Conservation (phyloP, 73 alveolate genomes). For the Paramecium biaurelia region DNA sequence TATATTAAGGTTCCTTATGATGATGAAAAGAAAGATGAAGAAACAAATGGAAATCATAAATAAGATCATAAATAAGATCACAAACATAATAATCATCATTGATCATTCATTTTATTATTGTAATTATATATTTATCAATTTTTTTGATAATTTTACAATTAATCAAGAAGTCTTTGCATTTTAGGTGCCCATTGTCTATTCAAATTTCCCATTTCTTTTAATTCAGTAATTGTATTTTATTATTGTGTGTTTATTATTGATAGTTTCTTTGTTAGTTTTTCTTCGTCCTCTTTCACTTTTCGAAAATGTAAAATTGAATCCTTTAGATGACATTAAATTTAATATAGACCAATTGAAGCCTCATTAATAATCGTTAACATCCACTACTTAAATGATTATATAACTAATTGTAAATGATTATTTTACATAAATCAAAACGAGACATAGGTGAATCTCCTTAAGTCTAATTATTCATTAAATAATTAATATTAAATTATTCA, state of each 20-base stretch:
- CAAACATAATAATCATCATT: not conserved
- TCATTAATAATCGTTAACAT: not conserved
- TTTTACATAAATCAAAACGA: not conserved
- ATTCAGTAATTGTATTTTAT: not conserved
- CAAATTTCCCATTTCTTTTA: not conserved
- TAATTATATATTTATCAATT: not conserved
- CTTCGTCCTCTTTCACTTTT: not conserved
- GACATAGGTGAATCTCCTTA: not conserved
- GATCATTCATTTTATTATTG: not conserved
- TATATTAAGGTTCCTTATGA: not conserved
- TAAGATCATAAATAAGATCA: not conserved
- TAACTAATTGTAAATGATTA: not conserved
- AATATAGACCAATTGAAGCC: constrained; percentile 24
- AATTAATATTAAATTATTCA: not conserved
- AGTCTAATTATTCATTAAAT: not conserved
- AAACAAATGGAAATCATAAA: not conserved
- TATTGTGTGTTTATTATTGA: not conserved
- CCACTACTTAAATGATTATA: not conserved
- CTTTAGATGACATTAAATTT: constrained; percentile 7
- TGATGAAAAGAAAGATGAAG: not conserved
- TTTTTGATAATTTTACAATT: not conserved
- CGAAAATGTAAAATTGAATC: not conserved
- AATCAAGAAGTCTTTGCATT: constrained; percentile 11
- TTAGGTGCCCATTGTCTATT: constrained; percentile 27
- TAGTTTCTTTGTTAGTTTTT: not conserved